A percentile compares a stretch with the other conserved stretches of the same genome.
phyloP scores from a whole-genome alignment of 371 early-diverging fungal species.

The Smittium culicis region DNA sequence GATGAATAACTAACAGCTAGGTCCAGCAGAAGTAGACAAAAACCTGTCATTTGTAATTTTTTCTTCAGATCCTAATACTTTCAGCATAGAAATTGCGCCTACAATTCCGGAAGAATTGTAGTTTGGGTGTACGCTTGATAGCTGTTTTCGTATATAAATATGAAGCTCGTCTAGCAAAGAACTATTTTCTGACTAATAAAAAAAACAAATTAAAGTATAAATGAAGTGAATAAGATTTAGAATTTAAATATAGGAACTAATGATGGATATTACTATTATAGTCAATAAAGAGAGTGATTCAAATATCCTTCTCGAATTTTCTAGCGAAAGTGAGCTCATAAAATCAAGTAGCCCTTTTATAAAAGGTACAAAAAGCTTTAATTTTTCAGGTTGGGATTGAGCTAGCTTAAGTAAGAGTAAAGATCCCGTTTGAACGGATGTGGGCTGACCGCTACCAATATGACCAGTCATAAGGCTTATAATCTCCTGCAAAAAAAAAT shows the following conservation, averaged over 20 bases:
- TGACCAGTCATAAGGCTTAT: background rate
- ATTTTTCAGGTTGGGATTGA: background rate
- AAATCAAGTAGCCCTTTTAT: conserved; percentile 63
- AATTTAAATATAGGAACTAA: background rate
- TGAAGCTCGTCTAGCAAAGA: conserved; percentile 42
- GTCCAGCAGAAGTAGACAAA: conserved; percentile 15
- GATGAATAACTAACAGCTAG: background rate
- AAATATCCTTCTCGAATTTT: conserved; percentile 53
- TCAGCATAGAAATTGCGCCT: conserved; percentile 55
- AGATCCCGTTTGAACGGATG: background rate
- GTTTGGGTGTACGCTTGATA: conserved; percentile 51
- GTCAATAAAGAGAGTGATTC: conserved; percentile 49
- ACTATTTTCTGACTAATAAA: conserved; percentile 9
- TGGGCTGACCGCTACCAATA: conserved; percentile 7
- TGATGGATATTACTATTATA: conserved; percentile 21
- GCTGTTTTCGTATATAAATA: conserved; percentile 63
- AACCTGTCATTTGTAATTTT: conserved; percentile 17
- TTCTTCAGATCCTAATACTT: conserved; percentile 37
- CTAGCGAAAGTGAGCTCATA: conserved; percentile 47
- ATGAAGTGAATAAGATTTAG: conserved; percentile 16
- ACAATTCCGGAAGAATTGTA: conserved; percentile 65
- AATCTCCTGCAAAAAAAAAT: background rate
- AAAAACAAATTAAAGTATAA: conserved; percentile 8
- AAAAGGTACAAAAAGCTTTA: conserved; percentile 5
- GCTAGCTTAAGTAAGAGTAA: conserved; percentile 1